Conservation (phyloP, 352 stramenopile genomes). For the Elongisporangium anandrum region DNA sequence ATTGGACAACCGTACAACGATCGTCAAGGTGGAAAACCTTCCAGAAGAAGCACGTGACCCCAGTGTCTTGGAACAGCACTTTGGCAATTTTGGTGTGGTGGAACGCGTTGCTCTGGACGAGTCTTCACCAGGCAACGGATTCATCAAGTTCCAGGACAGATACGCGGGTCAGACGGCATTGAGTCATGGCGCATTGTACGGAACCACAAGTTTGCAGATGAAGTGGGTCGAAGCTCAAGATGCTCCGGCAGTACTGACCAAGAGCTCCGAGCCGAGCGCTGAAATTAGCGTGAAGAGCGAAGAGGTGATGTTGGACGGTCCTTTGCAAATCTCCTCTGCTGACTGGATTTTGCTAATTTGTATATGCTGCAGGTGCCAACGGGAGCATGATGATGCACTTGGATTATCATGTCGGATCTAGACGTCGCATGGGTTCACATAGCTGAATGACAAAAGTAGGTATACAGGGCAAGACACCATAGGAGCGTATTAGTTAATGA, state of each 20-base stretch:
- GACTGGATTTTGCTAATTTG: constrained; percentile 3
- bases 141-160: constrained; percentile 84
- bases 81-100: constrained; percentile 80
- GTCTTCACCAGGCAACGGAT: constrained; percentile 31
- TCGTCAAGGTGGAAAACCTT: constrained; percentile 73
- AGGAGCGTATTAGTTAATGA: neutral
- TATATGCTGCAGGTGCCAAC: neutral
- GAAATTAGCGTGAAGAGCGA: neutral
- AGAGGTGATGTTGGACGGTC: constrained; percentile 1
- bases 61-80: constrained; percentile 81
- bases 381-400: constrained; percentile 2
- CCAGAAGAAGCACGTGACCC: constrained; percentile 71
- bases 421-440: neutral
- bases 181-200: constrained; percentile 51
- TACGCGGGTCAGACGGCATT: constrained; percentile 70
- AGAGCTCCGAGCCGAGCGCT: constrained; percentile 5
- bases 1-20: constrained; percentile 83
- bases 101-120: constrained; percentile 71
- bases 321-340: neutral
- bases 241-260: constrained; percentile 37
- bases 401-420: neutral
- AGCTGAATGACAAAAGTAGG: neutral
- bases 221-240: constrained; percentile 59
- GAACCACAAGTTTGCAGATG: constrained; percentile 54
- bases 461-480: neutral